Evolutionary conservation across 108 stramenopile species (phyloP), one percentile per base, ranked within the genome.

Genomic region (Schizochytrium sp.): DNA sequence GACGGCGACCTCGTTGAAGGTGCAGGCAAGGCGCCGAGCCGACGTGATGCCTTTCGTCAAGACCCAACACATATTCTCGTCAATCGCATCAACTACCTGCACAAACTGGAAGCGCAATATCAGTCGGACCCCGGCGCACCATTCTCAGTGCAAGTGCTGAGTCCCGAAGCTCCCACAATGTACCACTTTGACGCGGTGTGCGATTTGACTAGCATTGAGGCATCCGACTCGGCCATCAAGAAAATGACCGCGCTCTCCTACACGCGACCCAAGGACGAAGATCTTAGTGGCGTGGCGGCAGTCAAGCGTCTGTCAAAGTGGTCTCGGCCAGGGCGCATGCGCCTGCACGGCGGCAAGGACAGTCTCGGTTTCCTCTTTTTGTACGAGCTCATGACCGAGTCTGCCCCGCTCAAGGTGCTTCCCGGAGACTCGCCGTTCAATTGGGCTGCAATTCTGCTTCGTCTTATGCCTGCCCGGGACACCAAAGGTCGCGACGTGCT

Each of bases 301-400:
- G 76, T 83, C 19, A 53, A 53, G 28, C 45, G 51, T 12, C 12
- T 83, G 48, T 10, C 76, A 21, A 53, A 47, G n/a, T 83, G 76
- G 76, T 25, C 76, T 6, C 76, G 76, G 16, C 76, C 76, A 12
- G 76, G 76, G 6, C 76, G 76, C 45, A 53, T 83, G 76, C 45
- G 76, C 10, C 76, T 83, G 10, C 76, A 83, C 51, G 76, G 76
- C 25, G 76, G 76, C 51, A 83, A 28, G 8, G 76, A 83, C 51
- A 83, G 76, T 23, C 76, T 97, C 57, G 99, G 99, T 25, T 99
- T 99, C 87, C 97, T 97, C 6, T 93, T 99, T 60, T 91, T 98
- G 92, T 99, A 98, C 91, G 97, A 98, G 88, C 87, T 98, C 76
- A 90, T 98, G 87, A 97, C 96, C 5, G 96, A 96, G 48, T 96